Conservation (phyloP, 345 rosid species). For the Murraya koenigii region DNA sequence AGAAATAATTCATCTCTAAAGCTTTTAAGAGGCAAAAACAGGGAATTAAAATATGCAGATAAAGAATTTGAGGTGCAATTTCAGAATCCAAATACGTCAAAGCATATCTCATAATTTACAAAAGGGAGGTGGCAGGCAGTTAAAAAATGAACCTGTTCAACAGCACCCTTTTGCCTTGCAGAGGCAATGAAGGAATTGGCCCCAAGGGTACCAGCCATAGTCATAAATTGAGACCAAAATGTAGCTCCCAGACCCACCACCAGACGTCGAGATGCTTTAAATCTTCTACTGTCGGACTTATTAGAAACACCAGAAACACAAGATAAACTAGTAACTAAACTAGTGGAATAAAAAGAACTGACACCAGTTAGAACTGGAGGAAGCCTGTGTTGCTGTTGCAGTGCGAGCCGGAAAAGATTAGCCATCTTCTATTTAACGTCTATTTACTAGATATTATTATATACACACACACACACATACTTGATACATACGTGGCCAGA, state of each 20-base stretch:
- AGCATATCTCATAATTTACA: not conserved
- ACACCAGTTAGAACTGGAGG: constrained; percentile 22
- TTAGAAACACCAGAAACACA: constrained; percentile 25
- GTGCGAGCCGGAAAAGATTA: constrained; percentile 26
- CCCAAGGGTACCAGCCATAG: constrained; percentile 38
- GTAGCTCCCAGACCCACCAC: constrained; percentile 61
- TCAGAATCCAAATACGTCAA: not conserved
- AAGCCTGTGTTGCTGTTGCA: constrained; percentile 23
- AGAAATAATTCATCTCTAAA: not conserved
- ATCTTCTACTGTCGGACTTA: constrained; percentile 16
- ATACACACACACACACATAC: no score
- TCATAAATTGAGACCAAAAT: constrained; percentile 52
- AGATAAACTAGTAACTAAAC: not conserved
- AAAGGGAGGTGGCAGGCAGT: not conserved
- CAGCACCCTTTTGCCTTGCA: constrained; percentile 59
- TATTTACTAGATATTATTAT: no score
- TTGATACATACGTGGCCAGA: not conserved
- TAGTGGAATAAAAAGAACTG: constrained; percentile 7
- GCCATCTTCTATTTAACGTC: constrained; percentile 30
- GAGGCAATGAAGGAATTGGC: constrained; percentile 63
- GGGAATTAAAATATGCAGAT: not conserved
- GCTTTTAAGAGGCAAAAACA: not conserved
- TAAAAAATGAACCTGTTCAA: constrained; percentile 58
- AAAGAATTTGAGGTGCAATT: not conserved
- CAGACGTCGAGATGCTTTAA: constrained; percentile 49